Percentiles rank a stretch among this genome's conserved stretches.
These are phyloP conservation scores for Capniomyces stellatus DNA, from an alignment of 371 early-diverging fungal species.

Conservation along the genomic window DNA sequence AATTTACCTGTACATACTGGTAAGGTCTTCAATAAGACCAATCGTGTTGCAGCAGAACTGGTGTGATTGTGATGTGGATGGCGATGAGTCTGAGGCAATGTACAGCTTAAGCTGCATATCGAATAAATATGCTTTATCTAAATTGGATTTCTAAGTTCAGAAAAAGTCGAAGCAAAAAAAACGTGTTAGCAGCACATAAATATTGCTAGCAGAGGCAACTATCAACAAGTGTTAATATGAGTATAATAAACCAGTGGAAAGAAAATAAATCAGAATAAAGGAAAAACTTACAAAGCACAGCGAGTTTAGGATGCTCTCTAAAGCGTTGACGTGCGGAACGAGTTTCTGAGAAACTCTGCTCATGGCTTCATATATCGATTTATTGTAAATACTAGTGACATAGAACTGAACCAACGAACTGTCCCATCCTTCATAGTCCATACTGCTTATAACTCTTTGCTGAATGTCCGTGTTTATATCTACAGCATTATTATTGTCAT, in stretches of 20 bases:
- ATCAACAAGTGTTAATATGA: background rate
- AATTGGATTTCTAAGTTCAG: conserved; percentile 57
- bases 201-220: background rate
- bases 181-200: background rate
- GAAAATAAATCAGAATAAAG: background rate
- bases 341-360: conserved; percentile 85
- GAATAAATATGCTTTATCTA: conserved; percentile 90
- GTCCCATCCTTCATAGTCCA: conserved; percentile 65
- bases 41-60: conserved; percentile 89
- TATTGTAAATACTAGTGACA: conserved; percentile 85
- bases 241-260: background rate
- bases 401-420: conserved; percentile 64
- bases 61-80: conserved; percentile 82
- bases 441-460: conserved; percentile 67
- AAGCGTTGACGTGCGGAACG: conserved; percentile 65
- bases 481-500: conserved; percentile 9
- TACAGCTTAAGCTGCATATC: conserved; percentile 79
- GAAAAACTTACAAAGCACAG: conserved; percentile 40
- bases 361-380: conserved; percentile 87
- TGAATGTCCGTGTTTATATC: conserved; percentile 87
- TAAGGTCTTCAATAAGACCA: conserved; percentile 76
- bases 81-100: conserved; percentile 85
- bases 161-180: background rate
- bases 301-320: conserved; percentile 83
- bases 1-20: conserved; percentile 37